Evolutionary conservation across 345 rosid species (phyloP), one percentile per base, ranked within the genome.

Genomic region (Sapria himalayana): DNA sequence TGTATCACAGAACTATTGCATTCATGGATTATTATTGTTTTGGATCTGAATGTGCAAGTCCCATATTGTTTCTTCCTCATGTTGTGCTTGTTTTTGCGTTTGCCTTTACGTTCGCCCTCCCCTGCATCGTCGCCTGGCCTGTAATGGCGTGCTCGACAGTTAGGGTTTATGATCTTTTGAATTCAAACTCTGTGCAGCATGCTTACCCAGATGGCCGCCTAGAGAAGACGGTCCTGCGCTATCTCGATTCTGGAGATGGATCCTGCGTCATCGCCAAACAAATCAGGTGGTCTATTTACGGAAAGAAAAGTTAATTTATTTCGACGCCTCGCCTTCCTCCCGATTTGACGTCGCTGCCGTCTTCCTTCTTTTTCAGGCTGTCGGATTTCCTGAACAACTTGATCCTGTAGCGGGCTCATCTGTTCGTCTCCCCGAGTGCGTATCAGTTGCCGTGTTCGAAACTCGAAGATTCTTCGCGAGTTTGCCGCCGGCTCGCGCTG

Each of bases 181-280:
- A 10, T 33, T 49, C 36, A 6, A 35, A n/a, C n/a, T 44, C 16
- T 25, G 54, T 72, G 62, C 51, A 75, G 94, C 94, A 82, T 58
- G 76, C 71, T 3, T 75, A 62, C 60, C 63, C 63, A 52, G 92
- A 78, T 53, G 92, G 86, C 36, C 73, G 64, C 22, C 54, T 75
- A 57, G 94, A 73, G 69, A 86, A 82, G 48, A 76, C 65, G 29
- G 73, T 46, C 51, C 54, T 78, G 43, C 72, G 84, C 18, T 78
- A 78, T 67, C 74, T 78, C 52, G 70, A 70, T 22, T 68, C 71
- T 56, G 84, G 76, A 56, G 76, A 76, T 50, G 81, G 74, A 37
- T 57, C 66, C 14, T 61, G 65, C 22, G 49, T 75, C 38, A 72
- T 73, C 46, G 71, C 82, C 19, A 78, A 73, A 56, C 50, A 62